Evolutionary conservation across 2,329 filamentous ascomycete species (phyloP), one percentile per base, ranked within the genome.

Genomic region (Monilinia polystroma): DNA sequence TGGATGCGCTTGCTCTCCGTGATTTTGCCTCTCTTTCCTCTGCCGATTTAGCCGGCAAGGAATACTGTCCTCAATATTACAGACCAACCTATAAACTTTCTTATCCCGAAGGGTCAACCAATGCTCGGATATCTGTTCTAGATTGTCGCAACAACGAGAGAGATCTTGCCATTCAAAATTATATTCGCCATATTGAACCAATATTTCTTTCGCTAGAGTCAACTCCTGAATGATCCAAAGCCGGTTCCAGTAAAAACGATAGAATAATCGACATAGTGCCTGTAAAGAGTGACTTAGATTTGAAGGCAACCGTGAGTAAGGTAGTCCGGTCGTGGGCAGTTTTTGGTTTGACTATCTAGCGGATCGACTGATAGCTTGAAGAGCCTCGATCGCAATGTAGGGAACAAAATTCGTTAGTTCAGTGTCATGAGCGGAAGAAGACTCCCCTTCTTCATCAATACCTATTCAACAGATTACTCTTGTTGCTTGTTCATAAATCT

Each of bases 211-310:
- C 16, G 66, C 66, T n/a, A 68, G 41, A 5, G 63, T 49, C 7
- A 68, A 62, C n/a, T 67, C 67, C 55, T 68, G 65, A 14, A 64
- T 20, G 43, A 68, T 65, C 60, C 60, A 68, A 26, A 65, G 55
- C 23, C 65, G 60, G 26, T 45, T 60, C 59, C 58, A 67, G 41
- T 65, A 68, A 35, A 23, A 32, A 23, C 63, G 51, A 26, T 49
- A 57, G 14, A 55, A 49, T 23, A 35, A 53, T 16, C 23, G 63
- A 57, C 16, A 43, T 45, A 49, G 35, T 49, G 57, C 20, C n/a
- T 47, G 29, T 18, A 60, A 32, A 12, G 57, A 38, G 6, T 12
- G 57, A 49, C 57, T 35, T 35, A 43, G 43, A 32, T 18, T n/a
- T 35, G 14, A 16, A 35, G 57, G 57, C 7, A 49, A 49, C 3